Evolutionary conservation across 805 yeast species (phyloP), one percentile per base, ranked within the genome.

Genomic region (Myxozyma vanderwaltii): DNA sequence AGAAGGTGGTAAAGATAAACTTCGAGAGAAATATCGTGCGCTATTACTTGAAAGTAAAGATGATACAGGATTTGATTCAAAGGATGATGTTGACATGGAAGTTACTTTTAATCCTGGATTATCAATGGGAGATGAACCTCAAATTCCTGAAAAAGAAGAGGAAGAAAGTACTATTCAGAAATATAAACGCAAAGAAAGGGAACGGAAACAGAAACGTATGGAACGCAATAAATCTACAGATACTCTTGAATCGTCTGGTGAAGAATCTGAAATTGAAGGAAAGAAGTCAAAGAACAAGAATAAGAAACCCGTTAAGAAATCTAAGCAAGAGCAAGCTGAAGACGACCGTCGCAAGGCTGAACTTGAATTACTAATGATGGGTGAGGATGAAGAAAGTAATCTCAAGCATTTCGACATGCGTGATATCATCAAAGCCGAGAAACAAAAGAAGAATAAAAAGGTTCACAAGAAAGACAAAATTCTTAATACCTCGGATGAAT

Each of bases 81-180:
- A 83, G 29, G 86, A 78, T 50, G 92, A 84, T 49, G 86, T 88
- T 29, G 97, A 91, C 69, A 88, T 94, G 90, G 98, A 94, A 72
- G 89, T 94, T 67, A 91, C 97, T 0, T 94, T 94, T 74, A 90
- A 91, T 39, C 97, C 98, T 1, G 97, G 89, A 2, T 74, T 91
- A 54, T 81, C 80, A 46, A 83, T 79, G 29, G 75, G 70, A 21
- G 75, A 69, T 40, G 65, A 64, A 1, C 68, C 71, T 24, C 69
- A 70, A 12, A 74, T 74, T 51, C 73, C 69, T 39, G 78, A 69
- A 26, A 83, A 86, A 52, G 89, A 88, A 69, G 78, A 69, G 24
- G 83, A 86, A 52, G 89, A 88, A 69, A 78, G 86, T 8, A 86
- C 97, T 0, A 83, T 94, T 51, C 91, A 86, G 40, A 86, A 85